Evolutionary conservation across 1,284 basidiomycete species (phyloP).

Genomic region (Polyporus tsugae): DNA sequence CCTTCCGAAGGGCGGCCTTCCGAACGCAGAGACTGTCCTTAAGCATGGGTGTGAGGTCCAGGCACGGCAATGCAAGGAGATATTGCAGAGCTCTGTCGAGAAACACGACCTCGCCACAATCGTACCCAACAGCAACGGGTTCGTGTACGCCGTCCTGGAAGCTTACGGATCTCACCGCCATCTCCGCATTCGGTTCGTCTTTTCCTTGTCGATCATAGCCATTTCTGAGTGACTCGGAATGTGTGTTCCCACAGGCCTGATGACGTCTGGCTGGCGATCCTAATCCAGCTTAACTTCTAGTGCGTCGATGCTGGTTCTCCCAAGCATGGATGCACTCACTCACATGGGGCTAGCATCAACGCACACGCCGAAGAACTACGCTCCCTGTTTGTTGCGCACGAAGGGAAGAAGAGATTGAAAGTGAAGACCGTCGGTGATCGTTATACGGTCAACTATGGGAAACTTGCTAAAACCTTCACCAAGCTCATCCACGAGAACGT

Average conservation of each 20-base stretch:
- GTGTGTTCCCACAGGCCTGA: constrained; percentile 44
- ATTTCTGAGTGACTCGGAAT: background rate
- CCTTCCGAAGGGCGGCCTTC: background rate
- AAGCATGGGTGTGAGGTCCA: background rate
- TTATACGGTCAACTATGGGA: constrained; percentile 43
- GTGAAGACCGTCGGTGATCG: constrained; percentile 33
- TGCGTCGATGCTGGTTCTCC: background rate
- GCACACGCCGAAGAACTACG: constrained; percentile 51
- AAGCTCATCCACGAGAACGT: constrained; percentile 27
- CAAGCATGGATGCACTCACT: background rate
- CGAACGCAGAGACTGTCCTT: background rate
- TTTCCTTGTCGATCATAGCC: background rate
- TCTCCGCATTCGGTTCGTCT: constrained; percentile 59
- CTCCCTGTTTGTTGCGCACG: constrained; percentile 49
- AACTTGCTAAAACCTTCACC: constrained; percentile 46
- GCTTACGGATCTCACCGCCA: constrained; percentile 76
- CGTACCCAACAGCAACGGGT: background rate
- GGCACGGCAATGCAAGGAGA: background rate
- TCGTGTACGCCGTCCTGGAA: background rate
- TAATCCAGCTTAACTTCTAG: constrained; percentile 17
- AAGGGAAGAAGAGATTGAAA: constrained; percentile 45
- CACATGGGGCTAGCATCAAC: constrained; percentile 39
- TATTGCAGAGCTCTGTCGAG: background rate
- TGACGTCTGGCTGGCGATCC: constrained; percentile 39
- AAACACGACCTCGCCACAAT: background rate